Evolutionary conservation across 495 filamentous ascomycete species (phyloP).

Genomic region (Penicillium silybi): DNA sequence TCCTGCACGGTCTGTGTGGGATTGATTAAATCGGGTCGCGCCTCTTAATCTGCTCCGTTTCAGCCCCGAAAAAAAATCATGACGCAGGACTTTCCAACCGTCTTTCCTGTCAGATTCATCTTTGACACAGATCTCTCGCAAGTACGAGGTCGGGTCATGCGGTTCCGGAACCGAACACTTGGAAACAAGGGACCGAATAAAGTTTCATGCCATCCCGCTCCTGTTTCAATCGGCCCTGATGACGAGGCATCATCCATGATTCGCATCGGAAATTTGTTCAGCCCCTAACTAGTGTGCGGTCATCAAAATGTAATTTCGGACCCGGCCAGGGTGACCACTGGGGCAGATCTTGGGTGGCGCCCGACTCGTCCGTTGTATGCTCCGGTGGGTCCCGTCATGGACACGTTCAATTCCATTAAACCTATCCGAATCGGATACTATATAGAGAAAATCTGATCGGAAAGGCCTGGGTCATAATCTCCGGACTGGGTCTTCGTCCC

Average conservation of each 20-base stretch:
- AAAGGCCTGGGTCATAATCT: neutral
- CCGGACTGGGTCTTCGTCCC: neutral
- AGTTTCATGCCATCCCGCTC: neutral
- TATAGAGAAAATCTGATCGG: neutral
- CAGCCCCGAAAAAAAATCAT: constrained; percentile 9
- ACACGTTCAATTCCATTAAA: neutral
- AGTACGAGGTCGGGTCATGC: neutral
- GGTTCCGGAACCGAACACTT: neutral
- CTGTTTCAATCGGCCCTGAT: neutral
- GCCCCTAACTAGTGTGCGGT: too few relatives aligned
- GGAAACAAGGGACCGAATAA: neutral
- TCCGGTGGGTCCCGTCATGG: neutral
- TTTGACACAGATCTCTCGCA: neutral
- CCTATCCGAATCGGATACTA: neutral
- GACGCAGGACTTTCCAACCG: neutral
- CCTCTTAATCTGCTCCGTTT: constrained; percentile 5
- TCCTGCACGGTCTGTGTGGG: constrained; percentile 6
- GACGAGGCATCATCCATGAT: neutral
- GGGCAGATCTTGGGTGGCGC: neutral
- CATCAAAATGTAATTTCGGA: neutral
- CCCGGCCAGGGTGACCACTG: neutral
- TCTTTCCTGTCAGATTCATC: neutral
- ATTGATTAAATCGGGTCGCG: constrained; percentile 10
- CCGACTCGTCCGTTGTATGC: too few relatives aligned
- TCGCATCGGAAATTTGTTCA: neutral